Base-by-base conservation (phyloP, 345 rosid genomes). In the Eucalyptus victrix region DNA sequence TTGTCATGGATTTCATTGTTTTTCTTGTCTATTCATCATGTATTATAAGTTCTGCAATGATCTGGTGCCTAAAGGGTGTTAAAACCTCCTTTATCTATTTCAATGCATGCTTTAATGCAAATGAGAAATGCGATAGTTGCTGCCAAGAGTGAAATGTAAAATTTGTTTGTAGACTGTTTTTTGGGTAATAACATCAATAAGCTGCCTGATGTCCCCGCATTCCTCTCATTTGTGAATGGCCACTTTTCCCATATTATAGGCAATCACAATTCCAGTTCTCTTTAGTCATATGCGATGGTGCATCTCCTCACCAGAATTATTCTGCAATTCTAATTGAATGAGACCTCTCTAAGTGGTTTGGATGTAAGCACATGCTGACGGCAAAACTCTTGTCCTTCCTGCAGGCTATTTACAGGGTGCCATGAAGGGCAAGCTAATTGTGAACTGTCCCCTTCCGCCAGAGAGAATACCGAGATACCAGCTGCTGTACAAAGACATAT, bases 371-470 rank as follows among this genome's bases (percentile, higher is more conserved):
- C 85, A 28, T 65, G 58, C 81, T 67, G 89, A 87, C 19, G 6
- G 37, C 50, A 65, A 44, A n/a, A 81, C 21, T 54, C 45, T 34
- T 90, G 9, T 19, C 28, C 49, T 88, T 67, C 50, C 60, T 91
- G 92, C 93, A 97, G 99, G 97, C 95, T 67, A 95, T 96, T 91
- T 98, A 91, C 88, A 91, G 98, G 99, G 98, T 86, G 99, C 99
- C 34, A 96, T 98, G 99, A 98, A 96, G 91, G 98, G 99, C 89
- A 97, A 98, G 95, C 89, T 96, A 91, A 98, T 97, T 26, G 98
- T 96, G 86, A 90, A 88, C 65, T 97, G 98, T 85, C 98, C 99
- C 3, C 87, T 98, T 53, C 99, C 99, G 4, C 94, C 93, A 1
- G 98, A 96, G 91, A 92, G 97, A 87, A 94, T 97, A 91, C 97